Evolutionary conservation across 345 rosid species (phyloP), one percentile per base, ranked within the genome.

Genomic region (Durio zibethinus): DNA sequence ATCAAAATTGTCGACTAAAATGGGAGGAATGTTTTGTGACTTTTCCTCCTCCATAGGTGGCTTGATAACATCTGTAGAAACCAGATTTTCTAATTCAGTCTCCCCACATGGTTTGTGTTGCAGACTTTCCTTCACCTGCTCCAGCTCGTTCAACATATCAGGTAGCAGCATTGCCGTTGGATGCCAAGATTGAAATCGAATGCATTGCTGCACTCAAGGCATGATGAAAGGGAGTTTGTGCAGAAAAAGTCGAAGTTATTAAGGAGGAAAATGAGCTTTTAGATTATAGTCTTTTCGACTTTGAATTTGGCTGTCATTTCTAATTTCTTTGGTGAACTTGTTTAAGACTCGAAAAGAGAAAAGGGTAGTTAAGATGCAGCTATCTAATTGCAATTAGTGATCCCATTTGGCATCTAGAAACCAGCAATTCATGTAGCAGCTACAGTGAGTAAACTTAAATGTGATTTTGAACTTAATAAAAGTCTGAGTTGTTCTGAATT

Each of bases 121-220:
- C 93, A 94, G 99, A 94, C 85, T 94, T 97, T 74, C 89, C 92
- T 11, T 87, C 89, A 53, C 92, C 96, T 77, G 83, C 90, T 42
- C 99, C 99, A 7, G 94, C 99, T 42, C 89, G 98, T 38, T 87
- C 98, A 7, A 97, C 99, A 29, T 92, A 88, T 79, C 99, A 94
- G 84, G 99, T 90, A 1, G 98, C 99, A 18, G 99, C 96, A 78
- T 82, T 94, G 89, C 99, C 98, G 6, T 56, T 91, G 79, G 86
- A 92, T 76, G 97, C 98, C 43, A 92, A 76, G 90, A 88, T 94
- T 50, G 99, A 94, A 90, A 90, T 97, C 10, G 98, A 97, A 78
- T 92, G 99, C 87, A 91, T 97, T 80, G 98, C 98, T 31, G 78
- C 91, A 63, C 92, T 91, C 72, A 80, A 82, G 83, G 50, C 63